phyloP scores from a whole-genome alignment of 2,329 filamentous ascomycete species.

The Hypoxylon sp. region DNA sequence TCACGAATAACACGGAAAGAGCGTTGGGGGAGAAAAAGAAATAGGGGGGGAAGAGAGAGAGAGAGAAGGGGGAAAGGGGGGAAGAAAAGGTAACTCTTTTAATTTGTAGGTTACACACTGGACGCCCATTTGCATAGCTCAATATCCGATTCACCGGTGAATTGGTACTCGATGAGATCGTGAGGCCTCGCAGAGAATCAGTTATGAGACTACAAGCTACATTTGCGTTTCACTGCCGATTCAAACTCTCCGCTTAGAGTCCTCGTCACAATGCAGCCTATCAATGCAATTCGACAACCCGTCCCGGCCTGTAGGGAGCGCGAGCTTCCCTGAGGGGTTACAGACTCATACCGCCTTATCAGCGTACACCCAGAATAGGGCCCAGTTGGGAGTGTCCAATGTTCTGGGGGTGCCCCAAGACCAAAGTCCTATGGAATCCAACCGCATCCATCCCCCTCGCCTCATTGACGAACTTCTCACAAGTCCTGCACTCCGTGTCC shows the following conservation, averaged over 20 bases:
- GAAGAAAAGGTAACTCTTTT: too few species aligned
- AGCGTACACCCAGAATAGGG: background rate
- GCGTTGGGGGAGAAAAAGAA: too few species aligned
- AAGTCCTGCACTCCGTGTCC: conserved; percentile 11
- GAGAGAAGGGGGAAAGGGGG: too few species aligned
- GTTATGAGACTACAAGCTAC: background rate
- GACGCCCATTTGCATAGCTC: background rate
- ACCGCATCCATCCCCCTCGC: background rate
- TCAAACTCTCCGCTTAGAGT: background rate
- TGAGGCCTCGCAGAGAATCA: background rate
- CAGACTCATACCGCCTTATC: background rate
- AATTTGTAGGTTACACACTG: background rate
- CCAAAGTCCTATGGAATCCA: background rate
- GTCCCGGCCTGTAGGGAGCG: background rate
- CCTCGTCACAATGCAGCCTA: background rate
- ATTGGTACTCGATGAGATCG: background rate
- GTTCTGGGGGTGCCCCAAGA: background rate
- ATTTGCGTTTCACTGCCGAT: background rate
- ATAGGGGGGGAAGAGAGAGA: too few species aligned
- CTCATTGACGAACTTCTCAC: background rate
- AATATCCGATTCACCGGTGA: background rate
- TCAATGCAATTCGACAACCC: background rate
- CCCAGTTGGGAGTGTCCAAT: background rate
- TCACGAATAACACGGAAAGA: background rate
- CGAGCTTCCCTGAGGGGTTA: background rate